Evolutionary conservation across 2,329 filamentous ascomycete genomes (phyloP).

Genomic region (Ilyonectria mors-panacis): DNA sequence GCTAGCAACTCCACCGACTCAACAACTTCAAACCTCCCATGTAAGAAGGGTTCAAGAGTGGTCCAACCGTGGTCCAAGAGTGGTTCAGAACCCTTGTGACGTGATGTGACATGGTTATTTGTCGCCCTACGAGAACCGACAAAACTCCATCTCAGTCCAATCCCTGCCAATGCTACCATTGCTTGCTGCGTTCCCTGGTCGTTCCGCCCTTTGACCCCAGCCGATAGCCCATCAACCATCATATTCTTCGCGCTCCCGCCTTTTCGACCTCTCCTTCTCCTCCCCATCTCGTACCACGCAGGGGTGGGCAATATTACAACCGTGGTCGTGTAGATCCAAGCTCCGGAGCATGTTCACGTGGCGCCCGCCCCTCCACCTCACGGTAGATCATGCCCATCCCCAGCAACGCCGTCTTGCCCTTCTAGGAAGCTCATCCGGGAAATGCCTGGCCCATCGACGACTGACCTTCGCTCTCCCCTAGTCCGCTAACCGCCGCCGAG

Average conservation of each 20-base stretch:
- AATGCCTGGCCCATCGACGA: slow-evolving; percentile 32
- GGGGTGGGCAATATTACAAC: not conserved
- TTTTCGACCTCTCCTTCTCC: not conserved
- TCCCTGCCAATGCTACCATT: not conserved
- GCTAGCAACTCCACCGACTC: too few species aligned
- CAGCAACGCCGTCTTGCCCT: slow-evolving; percentile 34
- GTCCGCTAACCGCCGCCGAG: slow-evolving; percentile 21
- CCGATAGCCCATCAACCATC: not conserved
- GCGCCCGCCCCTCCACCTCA: slow-evolving; percentile 7
- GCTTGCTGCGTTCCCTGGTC: not conserved
- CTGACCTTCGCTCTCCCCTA: not conserved
- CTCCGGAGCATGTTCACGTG: slow-evolving; percentile 4
- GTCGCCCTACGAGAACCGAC: not conserved
- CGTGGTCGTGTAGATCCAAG: not conserved
- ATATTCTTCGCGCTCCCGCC: not conserved
- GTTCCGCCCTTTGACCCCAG: not conserved
- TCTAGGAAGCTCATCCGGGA: slow-evolving; percentile 45
- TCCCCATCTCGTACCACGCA: slow-evolving; percentile 1
- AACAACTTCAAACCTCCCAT: too few species aligned
- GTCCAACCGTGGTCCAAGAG: too few species aligned
- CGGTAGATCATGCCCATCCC: slow-evolving; percentile 31
- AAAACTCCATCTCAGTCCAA: not conserved
- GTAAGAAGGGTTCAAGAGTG: too few species aligned
- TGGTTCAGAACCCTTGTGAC: not conserved
- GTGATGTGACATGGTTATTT: slow-evolving; percentile 1